A percentile compares a stretch with the other conserved stretches of the same genome.
phyloP scores from a whole-genome alignment of 2,329 filamentous ascomycete genomes.

The Fusarium oligoseptatum region DNA sequence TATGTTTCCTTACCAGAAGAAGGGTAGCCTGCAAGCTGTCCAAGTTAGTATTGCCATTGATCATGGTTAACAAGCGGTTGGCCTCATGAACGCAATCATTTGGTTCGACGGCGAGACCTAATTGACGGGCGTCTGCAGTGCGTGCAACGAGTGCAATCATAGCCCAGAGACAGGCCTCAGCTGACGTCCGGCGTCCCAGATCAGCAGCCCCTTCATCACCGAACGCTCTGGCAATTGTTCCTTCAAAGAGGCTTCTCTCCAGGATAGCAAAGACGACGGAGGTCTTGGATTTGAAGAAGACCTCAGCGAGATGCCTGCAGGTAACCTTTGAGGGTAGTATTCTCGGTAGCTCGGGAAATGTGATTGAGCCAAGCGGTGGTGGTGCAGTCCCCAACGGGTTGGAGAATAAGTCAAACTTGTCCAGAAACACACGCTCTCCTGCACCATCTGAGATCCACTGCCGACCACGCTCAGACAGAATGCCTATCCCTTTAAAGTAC shows the following conservation, averaged over 20 bases:
- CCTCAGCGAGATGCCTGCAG: constrained; percentile 12
- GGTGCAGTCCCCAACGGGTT: constrained; percentile 11
- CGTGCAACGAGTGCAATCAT: constrained; percentile 21
- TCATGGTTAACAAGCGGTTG: constrained; percentile 1
- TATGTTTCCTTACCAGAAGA: constrained; percentile 9
- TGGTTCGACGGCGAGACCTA: constrained; percentile 4
- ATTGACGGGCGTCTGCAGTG: constrained; percentile 4
- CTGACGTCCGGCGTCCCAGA: not conserved
- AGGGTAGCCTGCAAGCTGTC: constrained; percentile 28
- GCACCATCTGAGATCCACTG: constrained; percentile 39
- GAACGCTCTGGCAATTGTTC: constrained; percentile 15
- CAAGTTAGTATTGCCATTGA: constrained; percentile 24
- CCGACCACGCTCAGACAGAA: constrained; percentile 26
- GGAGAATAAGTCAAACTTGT: constrained; percentile 33
- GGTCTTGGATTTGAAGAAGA: constrained; percentile 30
- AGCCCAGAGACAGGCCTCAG: constrained; percentile 28
- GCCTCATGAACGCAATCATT: constrained; percentile 19
- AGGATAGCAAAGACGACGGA: constrained; percentile 24
- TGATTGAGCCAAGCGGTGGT: constrained; percentile 3
- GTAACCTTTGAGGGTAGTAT: constrained; percentile 4
- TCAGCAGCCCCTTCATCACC: constrained; percentile 1
- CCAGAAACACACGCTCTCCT: constrained; percentile 33
- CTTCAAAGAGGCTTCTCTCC: constrained; percentile 24
- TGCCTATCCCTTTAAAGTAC: constrained; percentile 38
- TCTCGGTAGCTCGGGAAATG: constrained; percentile 18